A percentile compares a stretch with the other conserved stretches of the same genome.
Evolutionary conservation across 169 alveolate species (phyloP).

Genomic region (Babesia caballi): DNA sequence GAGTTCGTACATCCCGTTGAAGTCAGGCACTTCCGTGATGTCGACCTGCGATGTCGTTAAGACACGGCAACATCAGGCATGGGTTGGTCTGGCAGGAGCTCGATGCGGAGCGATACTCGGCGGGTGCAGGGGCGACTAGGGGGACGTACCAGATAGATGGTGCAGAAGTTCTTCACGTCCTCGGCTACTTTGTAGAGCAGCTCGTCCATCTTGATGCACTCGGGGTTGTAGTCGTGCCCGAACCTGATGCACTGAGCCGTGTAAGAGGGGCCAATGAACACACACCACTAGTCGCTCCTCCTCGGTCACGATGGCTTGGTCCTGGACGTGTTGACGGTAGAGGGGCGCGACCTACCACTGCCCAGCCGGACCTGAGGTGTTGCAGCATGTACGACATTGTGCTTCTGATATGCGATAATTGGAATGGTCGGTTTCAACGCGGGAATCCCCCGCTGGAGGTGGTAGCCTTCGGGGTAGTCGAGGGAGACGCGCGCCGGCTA

Average conservation of each 20-base stretch:
- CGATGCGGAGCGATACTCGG: not conserved
- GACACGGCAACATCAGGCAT: not conserved
- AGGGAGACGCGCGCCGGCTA: too few relatives aligned
- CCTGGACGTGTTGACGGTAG: slow-evolving; percentile 48
- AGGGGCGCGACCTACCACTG: slow-evolving; percentile 78
- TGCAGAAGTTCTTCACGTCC: slow-evolving; percentile 94
- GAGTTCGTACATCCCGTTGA: slow-evolving; percentile 97
- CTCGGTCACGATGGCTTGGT: slow-evolving; percentile 96
- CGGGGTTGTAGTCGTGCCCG: slow-evolving; percentile 97
- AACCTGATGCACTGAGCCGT: slow-evolving; percentile 88
- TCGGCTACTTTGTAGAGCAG: slow-evolving; percentile 92
- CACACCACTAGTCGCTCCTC: slow-evolving; percentile 92
- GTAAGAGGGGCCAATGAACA: not conserved
- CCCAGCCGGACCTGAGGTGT: slow-evolving; percentile 98
- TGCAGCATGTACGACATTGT: slow-evolving; percentile 97
- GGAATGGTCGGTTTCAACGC: too few relatives aligned
- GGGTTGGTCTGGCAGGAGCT: not conserved
- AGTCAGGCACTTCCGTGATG: slow-evolving; percentile 97
- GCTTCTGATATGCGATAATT: too few relatives aligned
- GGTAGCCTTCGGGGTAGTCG: too few relatives aligned
- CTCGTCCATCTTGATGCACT: slow-evolving; percentile 98
- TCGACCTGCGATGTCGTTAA: slow-evolving; percentile 78
- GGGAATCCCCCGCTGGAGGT: too few relatives aligned
- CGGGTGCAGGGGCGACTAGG: not conserved
- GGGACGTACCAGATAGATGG: slow-evolving; percentile 89